Percentiles rank a stretch among this genome's conserved stretches.
Conservation (phyloP, 2,329 filamentous ascomycete genomes). For the Phaeophleospora eucalypticola region DNA sequence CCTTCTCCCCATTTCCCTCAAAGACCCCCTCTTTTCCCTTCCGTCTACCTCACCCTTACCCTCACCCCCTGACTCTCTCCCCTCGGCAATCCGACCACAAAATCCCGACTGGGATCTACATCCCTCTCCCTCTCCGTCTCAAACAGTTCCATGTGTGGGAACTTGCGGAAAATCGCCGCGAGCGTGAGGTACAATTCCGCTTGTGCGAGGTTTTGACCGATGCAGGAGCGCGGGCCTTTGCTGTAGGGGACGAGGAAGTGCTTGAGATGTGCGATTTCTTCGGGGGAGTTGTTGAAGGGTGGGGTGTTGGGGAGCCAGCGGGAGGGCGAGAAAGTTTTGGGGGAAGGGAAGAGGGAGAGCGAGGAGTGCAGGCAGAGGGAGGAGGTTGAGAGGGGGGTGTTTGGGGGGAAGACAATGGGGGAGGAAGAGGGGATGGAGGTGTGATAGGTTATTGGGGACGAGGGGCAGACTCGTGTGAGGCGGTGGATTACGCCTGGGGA, state of each 20-base stretch:
- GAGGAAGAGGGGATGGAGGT: slow-evolving; percentile 17
- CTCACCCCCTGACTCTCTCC: too few relatives aligned
- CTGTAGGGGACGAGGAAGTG: slow-evolving; percentile 21
- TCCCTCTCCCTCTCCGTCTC: slow-evolving; percentile 8
- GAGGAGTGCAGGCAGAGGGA: too few relatives aligned
- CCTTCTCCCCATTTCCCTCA: too few relatives aligned
- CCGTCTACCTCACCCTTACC: too few relatives aligned
- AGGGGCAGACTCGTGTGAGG: slow-evolving; percentile 2
- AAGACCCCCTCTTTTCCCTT: too few relatives aligned
- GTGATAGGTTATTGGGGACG: too few relatives aligned
- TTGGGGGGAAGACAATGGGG: slow-evolving; percentile 13
- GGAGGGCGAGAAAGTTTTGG: slow-evolving; percentile 12
- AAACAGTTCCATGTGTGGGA: slow-evolving; percentile 10
- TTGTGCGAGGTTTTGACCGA: slow-evolving; percentile 21
- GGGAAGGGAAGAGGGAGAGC: too few relatives aligned
- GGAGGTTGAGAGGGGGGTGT: slow-evolving; percentile 1
- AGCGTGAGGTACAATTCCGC: slow-evolving; percentile 19
- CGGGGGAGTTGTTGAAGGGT: not conserved
- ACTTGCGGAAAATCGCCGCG: slow-evolving; percentile 6
- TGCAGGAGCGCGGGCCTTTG: slow-evolving; percentile 29
- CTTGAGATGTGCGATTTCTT: too few relatives aligned
- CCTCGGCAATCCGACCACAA: too few relatives aligned
- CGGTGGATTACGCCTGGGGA: slow-evolving; percentile 18
- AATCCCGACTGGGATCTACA: too few relatives aligned
- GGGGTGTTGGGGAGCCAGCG: slow-evolving; percentile 12